Conservation (phyloP, 2,329 filamentous ascomycete genomes). For the Septoria petroselini region DNA sequence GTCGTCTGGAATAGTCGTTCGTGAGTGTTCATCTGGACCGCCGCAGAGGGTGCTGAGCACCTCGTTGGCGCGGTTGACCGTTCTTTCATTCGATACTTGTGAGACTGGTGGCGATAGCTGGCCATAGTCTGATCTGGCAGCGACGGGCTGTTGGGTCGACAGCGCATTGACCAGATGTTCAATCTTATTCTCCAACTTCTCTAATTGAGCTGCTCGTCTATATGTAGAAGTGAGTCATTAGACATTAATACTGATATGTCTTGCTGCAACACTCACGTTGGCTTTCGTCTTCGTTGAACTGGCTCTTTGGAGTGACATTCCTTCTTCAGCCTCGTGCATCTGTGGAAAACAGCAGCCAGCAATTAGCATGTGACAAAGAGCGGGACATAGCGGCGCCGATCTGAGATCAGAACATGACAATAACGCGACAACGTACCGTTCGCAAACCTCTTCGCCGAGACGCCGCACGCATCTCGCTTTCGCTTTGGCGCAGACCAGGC, state of each 20-base stretch:
- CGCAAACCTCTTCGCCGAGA: constrained; percentile 28
- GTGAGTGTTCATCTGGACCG: not conserved
- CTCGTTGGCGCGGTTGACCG: constrained; percentile 3
- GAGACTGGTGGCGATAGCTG: constrained; percentile 29
- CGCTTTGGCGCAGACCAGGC: constrained; percentile 35
- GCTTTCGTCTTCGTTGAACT: constrained; percentile 29
- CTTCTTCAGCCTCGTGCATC: constrained; percentile 35
- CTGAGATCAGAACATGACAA: too few relatives aligned
- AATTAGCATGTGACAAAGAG: constrained; percentile 2
- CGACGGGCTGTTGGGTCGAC: constrained; percentile 20
- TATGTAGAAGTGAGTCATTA: not conserved
- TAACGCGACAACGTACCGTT: too few relatives aligned
- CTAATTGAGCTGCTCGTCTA: constrained; percentile 36
- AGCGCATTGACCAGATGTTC: constrained; percentile 36
- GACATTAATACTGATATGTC: not conserved
- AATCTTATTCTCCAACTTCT: constrained; percentile 37
- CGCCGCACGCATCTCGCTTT: constrained; percentile 37
- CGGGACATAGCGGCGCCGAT: not conserved
- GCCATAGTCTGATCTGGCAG: constrained; percentile 20
- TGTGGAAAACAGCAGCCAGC: constrained; percentile 16
- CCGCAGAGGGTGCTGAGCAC: constrained; percentile 13
- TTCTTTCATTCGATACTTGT: constrained; percentile 13
- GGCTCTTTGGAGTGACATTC: constrained; percentile 34
- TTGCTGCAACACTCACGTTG: constrained; percentile 28
- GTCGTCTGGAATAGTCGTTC: not conserved